Percentiles rank a stretch among this genome's conserved stretches.
phyloP scores from a whole-genome alignment of 306 rosid species.

The Begonia fuchsioides region DNA sequence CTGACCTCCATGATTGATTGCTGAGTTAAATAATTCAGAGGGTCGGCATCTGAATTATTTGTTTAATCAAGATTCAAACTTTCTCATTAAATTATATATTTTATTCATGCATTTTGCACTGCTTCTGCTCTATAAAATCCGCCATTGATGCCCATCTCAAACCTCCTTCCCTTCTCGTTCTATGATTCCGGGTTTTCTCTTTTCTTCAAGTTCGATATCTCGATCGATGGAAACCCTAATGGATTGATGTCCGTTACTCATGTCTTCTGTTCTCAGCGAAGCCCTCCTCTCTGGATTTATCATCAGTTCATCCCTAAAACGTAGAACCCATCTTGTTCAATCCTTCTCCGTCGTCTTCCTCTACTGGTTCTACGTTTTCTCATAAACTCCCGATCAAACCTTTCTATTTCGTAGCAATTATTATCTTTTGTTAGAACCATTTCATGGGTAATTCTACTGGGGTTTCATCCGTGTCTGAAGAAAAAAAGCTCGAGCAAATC shows the following conservation, averaged over 20 bases:
- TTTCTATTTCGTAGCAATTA: not conserved
- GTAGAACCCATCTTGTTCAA: conserved; percentile 76
- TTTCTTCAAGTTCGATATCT: not conserved
- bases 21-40: no score
- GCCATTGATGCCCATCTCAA: no score
- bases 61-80: no score
- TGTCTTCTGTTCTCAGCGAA: conserved; percentile 60
- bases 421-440: conserved; percentile 15
- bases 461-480: conserved; percentile 29
- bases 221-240: not conserved
- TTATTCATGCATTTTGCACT: no score
- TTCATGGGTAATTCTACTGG: conserved; percentile 37
- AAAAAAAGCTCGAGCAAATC: conserved; percentile 22
- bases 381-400: conserved; percentile 21
- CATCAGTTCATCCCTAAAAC: conserved; percentile 53
- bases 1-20: no score
- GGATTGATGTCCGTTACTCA: conserved; percentile 24
- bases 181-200: no score
- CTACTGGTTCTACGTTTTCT: conserved; percentile 79
- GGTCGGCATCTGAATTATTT: no score
- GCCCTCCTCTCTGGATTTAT: conserved; percentile 46
- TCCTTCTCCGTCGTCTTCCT: conserved; percentile 92
- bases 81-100: no score
- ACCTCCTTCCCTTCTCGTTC: no score
- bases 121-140: no score